Percentiles rank a stretch among this genome's conserved stretches.
Conservation (phyloP, 1,284 basidiomycete species). For the Cryptococcus maquisensis region DNA sequence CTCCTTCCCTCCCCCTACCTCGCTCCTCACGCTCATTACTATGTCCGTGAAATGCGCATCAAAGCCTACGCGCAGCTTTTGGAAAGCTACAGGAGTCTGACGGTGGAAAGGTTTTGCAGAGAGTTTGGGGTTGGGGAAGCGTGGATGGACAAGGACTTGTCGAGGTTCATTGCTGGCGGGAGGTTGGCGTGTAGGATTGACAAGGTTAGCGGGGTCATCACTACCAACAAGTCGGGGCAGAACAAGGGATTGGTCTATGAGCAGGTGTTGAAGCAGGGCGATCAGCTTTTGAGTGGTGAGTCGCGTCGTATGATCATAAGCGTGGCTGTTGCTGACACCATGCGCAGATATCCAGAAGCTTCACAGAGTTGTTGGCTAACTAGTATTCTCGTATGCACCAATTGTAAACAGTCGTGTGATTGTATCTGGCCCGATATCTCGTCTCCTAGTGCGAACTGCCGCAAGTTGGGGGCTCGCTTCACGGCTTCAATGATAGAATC, state of each 20-base stretch:
- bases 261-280: slow-evolving; percentile 80
- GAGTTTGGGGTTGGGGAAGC: slow-evolving; percentile 88
- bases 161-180: slow-evolving; percentile 87
- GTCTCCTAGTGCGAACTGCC: no score
- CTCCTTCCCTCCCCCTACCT: slow-evolving; percentile 82
- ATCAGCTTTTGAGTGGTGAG: slow-evolving; percentile 69
- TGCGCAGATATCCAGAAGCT: slow-evolving; percentile 47
- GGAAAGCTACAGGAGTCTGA: slow-evolving; percentile 85
- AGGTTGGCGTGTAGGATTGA: slow-evolving; percentile 88
- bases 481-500: no score
- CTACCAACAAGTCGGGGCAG: slow-evolving; percentile 75
- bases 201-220: slow-evolving; percentile 87
- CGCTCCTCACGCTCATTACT: slow-evolving; percentile 81
- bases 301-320: slow-evolving; percentile 4
- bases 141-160: slow-evolving; percentile 89
- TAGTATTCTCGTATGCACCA: background rate
- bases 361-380: slow-evolving; percentile 46
- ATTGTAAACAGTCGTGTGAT: background rate
- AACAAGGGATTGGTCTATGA: slow-evolving; percentile 86
- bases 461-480: no score
- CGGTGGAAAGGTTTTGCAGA: slow-evolving; percentile 75
- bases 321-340: background rate
- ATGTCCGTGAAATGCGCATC: slow-evolving; percentile 94
- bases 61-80: slow-evolving; percentile 88
- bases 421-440: no score